Base-by-base conservation (phyloP, 2,329 filamentous ascomycete genomes). In the Cladophialophora psammophila region DNA sequence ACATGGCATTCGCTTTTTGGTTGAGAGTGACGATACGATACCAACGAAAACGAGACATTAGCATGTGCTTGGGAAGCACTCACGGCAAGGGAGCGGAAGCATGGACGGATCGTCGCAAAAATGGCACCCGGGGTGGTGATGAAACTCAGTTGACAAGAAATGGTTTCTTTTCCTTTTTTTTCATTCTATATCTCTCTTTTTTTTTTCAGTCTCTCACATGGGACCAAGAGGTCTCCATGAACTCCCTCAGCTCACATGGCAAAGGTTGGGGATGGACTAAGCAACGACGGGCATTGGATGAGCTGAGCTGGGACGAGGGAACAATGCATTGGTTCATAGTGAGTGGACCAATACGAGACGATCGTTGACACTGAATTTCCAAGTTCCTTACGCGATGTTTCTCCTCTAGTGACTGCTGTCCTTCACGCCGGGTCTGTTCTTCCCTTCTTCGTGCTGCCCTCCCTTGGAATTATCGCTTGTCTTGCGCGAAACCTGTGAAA, bases 1-100 rank as follows among this genome's bases (percentile, higher is more conserved):
- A 64, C 65, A 66, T 65, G 66, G 68, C 68, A 64, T 68, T 70
- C 60, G 56, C 55, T 63, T 66, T 65, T 68, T 65, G 68, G 59
- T 66, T 66, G 65, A 66, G 53, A 60, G 60, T 63, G 68, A 70
- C 54, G 63, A 70, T 64, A 69, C 64, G 66, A 70, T 66, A 69
- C 64, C 60, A 62, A 69, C 57, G 64, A 62, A 63, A 65, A 63
- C 54, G 59, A 54, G 34, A 54, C 40, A 70, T 53, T 40, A 66
- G 65, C 66, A 66, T 64, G 66, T 66, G 66, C 68, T 66, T 68
- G 53, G 66, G 59, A 68, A 68, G 65, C 62, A 60, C 63, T 66
- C 65, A 68, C 60, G 63, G 68, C 53, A 61, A 63, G 54, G 59
- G 53, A 68, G 60, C 48, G 65, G 66, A 61, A 66, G 64, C 66